phyloP scores from a whole-genome alignment of 306 rosid species.

The Carpinus fangiana region DNA sequence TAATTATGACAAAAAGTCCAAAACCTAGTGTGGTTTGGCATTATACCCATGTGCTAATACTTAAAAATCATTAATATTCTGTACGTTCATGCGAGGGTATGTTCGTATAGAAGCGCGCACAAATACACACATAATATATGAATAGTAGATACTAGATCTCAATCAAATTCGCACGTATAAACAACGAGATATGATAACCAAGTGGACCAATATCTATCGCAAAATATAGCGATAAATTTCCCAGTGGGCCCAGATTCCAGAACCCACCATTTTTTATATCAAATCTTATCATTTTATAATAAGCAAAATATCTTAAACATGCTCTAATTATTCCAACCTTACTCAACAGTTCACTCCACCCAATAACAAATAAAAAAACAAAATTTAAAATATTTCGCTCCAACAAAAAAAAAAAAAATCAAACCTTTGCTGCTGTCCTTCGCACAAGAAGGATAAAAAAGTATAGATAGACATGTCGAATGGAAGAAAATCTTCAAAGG shows the following conservation, averaged over 20 bases:
- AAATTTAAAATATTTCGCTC: not conserved
- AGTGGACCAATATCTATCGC: not conserved
- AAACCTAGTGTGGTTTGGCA: not conserved
- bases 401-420: not conserved
- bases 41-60: not conserved
- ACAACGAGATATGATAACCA: slow-evolving; percentile 8
- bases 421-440: not conserved
- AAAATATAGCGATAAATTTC: slow-evolving; percentile 16
- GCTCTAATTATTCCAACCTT: slow-evolving; percentile 28
- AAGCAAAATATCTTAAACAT: not conserved
- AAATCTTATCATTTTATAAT: not conserved
- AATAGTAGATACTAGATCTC: not conserved
- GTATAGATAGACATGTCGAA: not conserved
- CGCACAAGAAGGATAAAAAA: not conserved
- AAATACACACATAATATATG: not conserved
- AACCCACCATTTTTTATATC: slow-evolving; percentile 22
- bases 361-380: not conserved
- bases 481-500: not conserved
- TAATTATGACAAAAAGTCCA: not conserved
- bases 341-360: slow-evolving; percentile 2
- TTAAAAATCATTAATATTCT: not conserved
- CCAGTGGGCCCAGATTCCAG: slow-evolving; percentile 43
- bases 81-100: not conserved
- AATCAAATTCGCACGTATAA: not conserved
- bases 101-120: not conserved